A percentile compares a stretch with the other conserved stretches of the same genome.
Evolutionary conservation across 129 eudicot species (phyloP).

Genomic region (Smallanthus sonchifolius): DNA sequence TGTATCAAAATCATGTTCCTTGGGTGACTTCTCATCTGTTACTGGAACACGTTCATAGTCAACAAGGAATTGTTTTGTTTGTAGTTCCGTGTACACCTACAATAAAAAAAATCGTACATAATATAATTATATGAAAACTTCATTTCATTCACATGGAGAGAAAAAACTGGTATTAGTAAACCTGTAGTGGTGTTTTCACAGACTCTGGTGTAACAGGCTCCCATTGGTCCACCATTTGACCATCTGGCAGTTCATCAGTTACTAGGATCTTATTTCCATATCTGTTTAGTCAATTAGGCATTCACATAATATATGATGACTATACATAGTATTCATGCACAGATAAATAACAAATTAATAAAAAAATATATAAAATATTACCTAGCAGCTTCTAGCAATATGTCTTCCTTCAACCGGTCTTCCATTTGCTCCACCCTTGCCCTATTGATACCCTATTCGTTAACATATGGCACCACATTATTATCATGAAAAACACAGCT

Average conservation of each 20-base stretch:
- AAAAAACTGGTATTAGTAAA: slow-evolving; percentile 10
- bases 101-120: neutral
- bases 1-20: slow-evolving; percentile 94
- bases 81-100: slow-evolving; percentile 87
- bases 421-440: slow-evolving; percentile 96
- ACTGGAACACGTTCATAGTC: slow-evolving; percentile 94
- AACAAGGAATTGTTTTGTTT: slow-evolving; percentile 55
- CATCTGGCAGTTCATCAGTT: slow-evolving; percentile 97
- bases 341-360: neutral
- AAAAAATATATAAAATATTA: slow-evolving; percentile 10
- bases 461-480: slow-evolving; percentile 15
- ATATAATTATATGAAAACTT: neutral
- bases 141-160: slow-evolving; percentile 11
- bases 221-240: slow-evolving; percentile 99
- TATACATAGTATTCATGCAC: neutral
- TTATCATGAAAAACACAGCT: neutral
- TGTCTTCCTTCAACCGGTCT: slow-evolving; percentile 85
- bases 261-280: slow-evolving; percentile 97
- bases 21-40: slow-evolving; percentile 95
- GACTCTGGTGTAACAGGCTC: slow-evolving; percentile 85
- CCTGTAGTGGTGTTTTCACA: slow-evolving; percentile 93
- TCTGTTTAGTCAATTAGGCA: slow-evolving; percentile 41
- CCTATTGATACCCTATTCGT: slow-evolving; percentile 92
- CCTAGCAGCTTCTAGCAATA: slow-evolving; percentile 91
- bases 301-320: slow-evolving; percentile 9